phyloP scores from a whole-genome alignment of 164 flowering plant genomes.

The Akebia trifoliata region DNA sequence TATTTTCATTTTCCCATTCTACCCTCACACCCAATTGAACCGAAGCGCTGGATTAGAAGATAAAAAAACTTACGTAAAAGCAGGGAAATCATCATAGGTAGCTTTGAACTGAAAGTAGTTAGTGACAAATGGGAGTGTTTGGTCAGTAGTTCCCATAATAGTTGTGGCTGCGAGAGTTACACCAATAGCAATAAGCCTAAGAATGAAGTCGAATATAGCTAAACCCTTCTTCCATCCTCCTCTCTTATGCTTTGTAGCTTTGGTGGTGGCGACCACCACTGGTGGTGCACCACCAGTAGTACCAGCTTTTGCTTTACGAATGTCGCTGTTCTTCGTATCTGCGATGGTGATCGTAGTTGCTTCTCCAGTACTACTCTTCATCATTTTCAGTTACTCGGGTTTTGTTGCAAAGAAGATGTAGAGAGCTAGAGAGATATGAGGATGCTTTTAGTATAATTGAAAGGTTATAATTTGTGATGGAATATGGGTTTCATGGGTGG shows the following conservation, averaged over 20 bases:
- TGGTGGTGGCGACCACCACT: constrained; percentile 13
- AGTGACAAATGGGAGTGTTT: constrained; percentile 85
- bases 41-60: too few species aligned
- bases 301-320: constrained; percentile 33
- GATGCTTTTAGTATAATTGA: too few species aligned
- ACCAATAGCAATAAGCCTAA: constrained; percentile 47
- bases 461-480: constrained; percentile 4
- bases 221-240: constrained; percentile 50
- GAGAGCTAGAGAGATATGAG: too few species aligned
- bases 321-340: constrained; percentile 28
- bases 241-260: constrained; percentile 12
- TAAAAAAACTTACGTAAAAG: constrained; percentile 48
- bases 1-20: too few species aligned
- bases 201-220: constrained; percentile 58
- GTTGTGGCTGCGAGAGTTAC: constrained; percentile 55
- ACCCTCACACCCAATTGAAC: too few species aligned
- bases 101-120: constrained; percentile 85
- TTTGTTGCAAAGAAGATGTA: too few species aligned
- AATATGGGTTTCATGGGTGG: constrained; percentile 7
- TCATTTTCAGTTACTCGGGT: constrained; percentile 8
- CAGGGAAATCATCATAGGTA: constrained; percentile 60
- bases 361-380: constrained; percentile 25
- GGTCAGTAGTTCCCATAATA: constrained; percentile 66
- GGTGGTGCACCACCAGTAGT: constrained; percentile 5
- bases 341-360: constrained; percentile 31